A percentile compares a stretch with the other conserved stretches of the same genome.
Evolutionary conservation across 2,329 filamentous ascomycete species (phyloP).

Genomic region (Colletotrichum liaoningense): DNA sequence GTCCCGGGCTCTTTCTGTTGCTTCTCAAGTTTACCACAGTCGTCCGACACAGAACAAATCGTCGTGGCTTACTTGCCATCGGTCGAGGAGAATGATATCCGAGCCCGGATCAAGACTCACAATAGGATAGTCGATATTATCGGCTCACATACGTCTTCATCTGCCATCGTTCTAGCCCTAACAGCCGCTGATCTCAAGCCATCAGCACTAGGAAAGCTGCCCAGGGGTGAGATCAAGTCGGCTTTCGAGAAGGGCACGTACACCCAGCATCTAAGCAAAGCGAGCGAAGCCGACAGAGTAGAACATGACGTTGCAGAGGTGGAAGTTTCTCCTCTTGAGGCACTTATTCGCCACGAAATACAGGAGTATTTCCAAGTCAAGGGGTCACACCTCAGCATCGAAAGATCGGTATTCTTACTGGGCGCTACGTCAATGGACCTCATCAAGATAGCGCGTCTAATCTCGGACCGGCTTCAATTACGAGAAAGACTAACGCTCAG

Average conservation of each 20-base stretch:
- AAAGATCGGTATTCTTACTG: neutral
- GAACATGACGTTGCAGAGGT: neutral
- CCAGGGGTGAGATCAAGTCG: neutral
- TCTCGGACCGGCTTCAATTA: neutral
- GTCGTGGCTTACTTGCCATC: neutral
- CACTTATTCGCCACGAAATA: neutral
- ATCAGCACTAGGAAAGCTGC: neutral
- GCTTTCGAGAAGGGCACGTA: neutral
- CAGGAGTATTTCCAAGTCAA: neutral
- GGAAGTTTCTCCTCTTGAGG: neutral
- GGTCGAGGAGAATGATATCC: neutral
- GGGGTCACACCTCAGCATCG: too few species aligned
- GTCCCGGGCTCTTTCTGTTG: neutral
- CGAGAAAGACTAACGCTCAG: neutral
- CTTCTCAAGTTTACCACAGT: neutral
- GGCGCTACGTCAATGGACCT: neutral
- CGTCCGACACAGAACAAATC: neutral
- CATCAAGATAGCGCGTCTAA: neutral
- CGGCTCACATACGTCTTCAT: neutral
- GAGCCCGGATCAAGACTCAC: neutral
- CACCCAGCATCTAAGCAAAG: neutral
- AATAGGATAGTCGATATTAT: neutral
- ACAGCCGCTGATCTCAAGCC: neutral
- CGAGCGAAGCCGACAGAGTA: neutral
- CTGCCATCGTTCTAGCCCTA: neutral